Percentiles rank a stretch among this genome's conserved stretches.
These are phyloP conservation scores for Yamadazyma sp. DNA, from an alignment of 805 yeast genomes.

Conservation along the genomic window DNA sequence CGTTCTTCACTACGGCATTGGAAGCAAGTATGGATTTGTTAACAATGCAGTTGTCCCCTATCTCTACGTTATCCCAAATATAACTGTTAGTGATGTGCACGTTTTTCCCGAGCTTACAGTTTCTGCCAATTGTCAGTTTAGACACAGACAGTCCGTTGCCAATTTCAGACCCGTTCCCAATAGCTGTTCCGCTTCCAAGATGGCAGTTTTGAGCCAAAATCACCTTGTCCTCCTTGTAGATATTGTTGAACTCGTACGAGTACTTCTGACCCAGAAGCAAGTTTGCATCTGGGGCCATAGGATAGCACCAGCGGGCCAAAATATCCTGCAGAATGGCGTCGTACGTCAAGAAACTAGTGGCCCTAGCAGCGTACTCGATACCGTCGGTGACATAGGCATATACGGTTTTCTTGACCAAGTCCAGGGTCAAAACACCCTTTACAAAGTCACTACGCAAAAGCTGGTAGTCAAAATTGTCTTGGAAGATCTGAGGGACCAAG, in stretches of 20 bases:
- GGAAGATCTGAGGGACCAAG: constrained; percentile 91
- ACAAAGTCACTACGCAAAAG: constrained; percentile 82
- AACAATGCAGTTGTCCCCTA: constrained; percentile 63
- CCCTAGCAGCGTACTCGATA: constrained; percentile 85
- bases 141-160: constrained; percentile 70
- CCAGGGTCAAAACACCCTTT: constrained; percentile 86
- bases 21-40: constrained; percentile 71
- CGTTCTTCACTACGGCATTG: constrained; percentile 52
- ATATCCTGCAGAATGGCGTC: constrained; percentile 89
- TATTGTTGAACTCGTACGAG: constrained; percentile 77
- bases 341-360: constrained; percentile 92
- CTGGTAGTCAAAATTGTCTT: constrained; percentile 95
- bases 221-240: constrained; percentile 87
- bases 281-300: constrained; percentile 85
- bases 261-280: constrained; percentile 69
- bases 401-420: constrained; percentile 84
- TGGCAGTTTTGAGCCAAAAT: constrained; percentile 90
- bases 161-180: constrained; percentile 74
- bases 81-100: constrained; percentile 72
- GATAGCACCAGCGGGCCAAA: constrained; percentile 89
- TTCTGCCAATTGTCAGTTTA: constrained; percentile 80
- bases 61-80: constrained; percentile 79
- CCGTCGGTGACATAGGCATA: constrained; percentile 81
- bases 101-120: constrained; percentile 80
- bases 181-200: constrained; percentile 75